phyloP scores from a whole-genome alignment of 2,329 filamentous ascomycete genomes.

The Fusarium pseudograminearum region DNA sequence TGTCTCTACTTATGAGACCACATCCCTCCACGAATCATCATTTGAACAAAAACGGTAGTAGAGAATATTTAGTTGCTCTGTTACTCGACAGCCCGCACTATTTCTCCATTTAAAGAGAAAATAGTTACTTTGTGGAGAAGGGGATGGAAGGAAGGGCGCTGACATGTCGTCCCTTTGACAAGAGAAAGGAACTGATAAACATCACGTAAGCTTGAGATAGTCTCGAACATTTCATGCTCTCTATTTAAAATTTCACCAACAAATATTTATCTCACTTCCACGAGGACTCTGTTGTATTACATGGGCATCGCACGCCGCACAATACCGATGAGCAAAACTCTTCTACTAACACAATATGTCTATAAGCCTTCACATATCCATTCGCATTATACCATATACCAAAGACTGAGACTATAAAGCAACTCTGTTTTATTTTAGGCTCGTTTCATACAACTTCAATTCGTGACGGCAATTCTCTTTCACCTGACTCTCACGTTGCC shows the following conservation, averaged over 20 bases:
- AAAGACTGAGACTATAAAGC: background rate
- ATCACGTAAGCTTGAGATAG: too few relatives aligned
- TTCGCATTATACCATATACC: background rate
- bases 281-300: background rate
- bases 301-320: background rate
- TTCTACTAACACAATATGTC: too few relatives aligned
- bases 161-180: background rate
- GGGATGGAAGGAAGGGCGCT: background rate
- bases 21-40: background rate
- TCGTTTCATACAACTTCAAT: background rate
- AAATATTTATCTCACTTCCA: constrained; percentile 50
- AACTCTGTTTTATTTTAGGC: background rate
- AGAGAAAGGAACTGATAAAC: too few relatives aligned
- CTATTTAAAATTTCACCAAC: constrained; percentile 8
- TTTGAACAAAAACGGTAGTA: background rate
- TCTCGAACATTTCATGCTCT: background rate
- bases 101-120: background rate
- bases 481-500: background rate
- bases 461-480: background rate
- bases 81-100: background rate
- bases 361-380: background rate
- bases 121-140: background rate
- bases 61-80: background rate
- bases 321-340: background rate
- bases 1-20: background rate